Evolutionary conservation across 495 filamentous ascomycete genomes (phyloP).

Genomic region (Hypoxylon trugodes): DNA sequence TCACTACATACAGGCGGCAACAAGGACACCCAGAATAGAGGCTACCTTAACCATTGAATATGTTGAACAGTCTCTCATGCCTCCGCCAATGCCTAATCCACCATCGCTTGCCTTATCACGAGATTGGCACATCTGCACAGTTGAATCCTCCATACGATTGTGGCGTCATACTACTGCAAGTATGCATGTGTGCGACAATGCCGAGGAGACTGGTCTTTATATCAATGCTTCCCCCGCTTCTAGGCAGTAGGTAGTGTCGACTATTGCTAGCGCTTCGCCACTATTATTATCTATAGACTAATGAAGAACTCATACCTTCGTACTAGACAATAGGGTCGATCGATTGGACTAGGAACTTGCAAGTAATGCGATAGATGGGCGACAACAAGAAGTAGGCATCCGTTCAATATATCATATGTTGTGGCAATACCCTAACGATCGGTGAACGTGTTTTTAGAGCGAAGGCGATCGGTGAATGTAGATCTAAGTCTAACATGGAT

Average conservation of each 20-base stretch:
- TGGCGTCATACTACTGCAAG: slow-evolving; percentile 25
- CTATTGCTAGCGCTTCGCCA: not conserved
- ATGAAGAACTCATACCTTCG: not conserved
- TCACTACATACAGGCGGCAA: no score
- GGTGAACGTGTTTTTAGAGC: no score
- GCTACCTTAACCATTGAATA: no score
- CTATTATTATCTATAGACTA: not conserved
- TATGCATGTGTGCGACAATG: not conserved
- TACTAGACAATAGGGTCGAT: not conserved
- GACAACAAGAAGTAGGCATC: no score
- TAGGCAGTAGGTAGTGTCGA: not conserved
- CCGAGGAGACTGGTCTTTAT: not conserved
- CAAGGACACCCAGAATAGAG: no score
- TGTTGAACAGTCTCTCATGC: no score
- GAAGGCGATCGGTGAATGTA: no score
- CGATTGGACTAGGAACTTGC: no score
- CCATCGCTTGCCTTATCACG: not conserved
- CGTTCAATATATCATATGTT: not conserved
- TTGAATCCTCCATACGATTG: slow-evolving; percentile 11
- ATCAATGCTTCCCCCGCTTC: slow-evolving; percentile 13
- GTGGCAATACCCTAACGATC: not conserved
- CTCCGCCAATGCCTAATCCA: no score
- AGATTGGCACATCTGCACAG: not conserved
- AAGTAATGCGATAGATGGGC: no score
- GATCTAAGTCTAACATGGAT: no score